A percentile compares a stretch with the other conserved stretches of the same genome.
Conservation (phyloP, 2,329 filamentous ascomycete species). For the Colletotrichum caudatum region DNA sequence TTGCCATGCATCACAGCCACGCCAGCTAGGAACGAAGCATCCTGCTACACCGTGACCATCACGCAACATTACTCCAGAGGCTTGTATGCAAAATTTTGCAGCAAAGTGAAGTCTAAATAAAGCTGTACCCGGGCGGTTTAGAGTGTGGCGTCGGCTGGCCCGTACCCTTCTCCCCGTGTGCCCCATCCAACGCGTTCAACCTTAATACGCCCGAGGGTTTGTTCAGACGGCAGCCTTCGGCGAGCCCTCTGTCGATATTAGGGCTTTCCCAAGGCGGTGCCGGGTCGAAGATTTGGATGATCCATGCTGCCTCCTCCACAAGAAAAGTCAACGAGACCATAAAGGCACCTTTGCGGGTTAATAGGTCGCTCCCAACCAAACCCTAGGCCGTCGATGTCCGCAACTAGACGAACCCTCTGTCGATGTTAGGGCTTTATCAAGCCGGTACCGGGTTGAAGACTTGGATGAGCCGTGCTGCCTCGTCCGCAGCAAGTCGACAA, state of each 20-base stretch:
- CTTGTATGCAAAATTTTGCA: rapidly evolving
- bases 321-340: no score
- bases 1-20: no score
- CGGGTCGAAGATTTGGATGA: not conserved
- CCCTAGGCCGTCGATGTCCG: not conserved
- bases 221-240: not conserved
- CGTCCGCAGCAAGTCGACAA: no score
- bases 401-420: not conserved
- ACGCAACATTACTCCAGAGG: no score
- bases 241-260: slow-evolving; percentile 8
- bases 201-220: not conserved
- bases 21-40: no score
- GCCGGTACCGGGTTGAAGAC: not conserved
- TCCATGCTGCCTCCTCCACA: no score
- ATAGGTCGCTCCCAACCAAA: no score
- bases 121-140: not conserved
- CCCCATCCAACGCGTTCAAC: not conserved
- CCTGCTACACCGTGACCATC: not conserved
- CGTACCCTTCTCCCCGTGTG: not conserved
- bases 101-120: not conserved
- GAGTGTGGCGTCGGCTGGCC: not conserved
- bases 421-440: not conserved
- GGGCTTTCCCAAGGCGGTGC: not conserved
- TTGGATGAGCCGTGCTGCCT: no score
- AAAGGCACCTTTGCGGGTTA: not conserved